Evolutionary conservation across 306 rosid species (phyloP).

Genomic region (Ormosia emarginata): DNA sequence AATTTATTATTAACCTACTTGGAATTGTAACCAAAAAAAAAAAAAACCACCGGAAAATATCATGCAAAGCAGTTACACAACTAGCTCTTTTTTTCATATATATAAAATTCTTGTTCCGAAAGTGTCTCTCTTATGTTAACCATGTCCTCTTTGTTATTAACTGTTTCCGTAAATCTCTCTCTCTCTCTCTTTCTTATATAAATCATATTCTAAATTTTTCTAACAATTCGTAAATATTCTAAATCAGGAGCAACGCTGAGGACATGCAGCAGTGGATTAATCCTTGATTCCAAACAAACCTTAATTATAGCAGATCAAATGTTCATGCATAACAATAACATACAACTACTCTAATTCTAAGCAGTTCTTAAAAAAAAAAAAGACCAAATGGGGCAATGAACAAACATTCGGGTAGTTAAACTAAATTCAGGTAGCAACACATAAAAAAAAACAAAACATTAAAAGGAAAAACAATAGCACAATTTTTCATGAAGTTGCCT

Average conservation of each 20-base stretch:
- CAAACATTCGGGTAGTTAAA: not conserved
- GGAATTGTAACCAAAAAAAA: too few species aligned
- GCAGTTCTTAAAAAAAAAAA: not conserved
- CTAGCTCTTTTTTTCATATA: not conserved
- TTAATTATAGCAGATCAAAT: not conserved
- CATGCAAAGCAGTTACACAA: not conserved
- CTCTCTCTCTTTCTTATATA: not conserved
- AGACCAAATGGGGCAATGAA: not conserved
- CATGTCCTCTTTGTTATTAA: slow-evolving; percentile 5
- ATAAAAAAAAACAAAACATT: not conserved
- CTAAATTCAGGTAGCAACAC: not conserved
- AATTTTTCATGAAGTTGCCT: not conserved
- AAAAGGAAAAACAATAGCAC: not conserved
- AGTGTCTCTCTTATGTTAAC: slow-evolving; percentile 16
- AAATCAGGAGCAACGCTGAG: not conserved
- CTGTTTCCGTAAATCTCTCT: slow-evolving; percentile 23
- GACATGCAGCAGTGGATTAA: not conserved
- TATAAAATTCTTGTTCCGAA: not conserved
- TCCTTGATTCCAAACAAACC: not conserved
- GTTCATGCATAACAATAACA: not conserved
- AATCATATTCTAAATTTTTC: not conserved
- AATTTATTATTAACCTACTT: not conserved
- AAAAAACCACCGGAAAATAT: not conserved
- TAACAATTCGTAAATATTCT: not conserved
- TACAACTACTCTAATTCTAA: not conserved